These are phyloP conservation scores for Trichocladium uniseriatum DNA, from an alignment of 495 filamentous ascomycete species.

Conservation along the genomic window DNA sequence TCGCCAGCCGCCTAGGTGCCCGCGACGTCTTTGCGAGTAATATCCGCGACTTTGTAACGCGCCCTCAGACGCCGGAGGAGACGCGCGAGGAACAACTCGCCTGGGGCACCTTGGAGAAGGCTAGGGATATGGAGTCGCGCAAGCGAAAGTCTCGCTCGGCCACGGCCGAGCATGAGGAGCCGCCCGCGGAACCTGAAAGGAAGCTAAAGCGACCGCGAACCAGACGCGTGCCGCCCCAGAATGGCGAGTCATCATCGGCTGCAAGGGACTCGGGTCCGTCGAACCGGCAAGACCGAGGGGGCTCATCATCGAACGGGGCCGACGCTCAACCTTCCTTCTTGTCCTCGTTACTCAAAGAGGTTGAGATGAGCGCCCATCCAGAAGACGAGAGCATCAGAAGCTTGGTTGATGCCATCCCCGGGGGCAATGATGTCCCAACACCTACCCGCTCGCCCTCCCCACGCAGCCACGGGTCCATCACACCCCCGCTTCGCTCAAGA, in stretches of 20 bases:
- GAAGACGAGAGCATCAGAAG: slow-evolving; percentile 46
- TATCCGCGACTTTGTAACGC: slow-evolving; percentile 28
- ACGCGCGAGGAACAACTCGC: slow-evolving; percentile 71
- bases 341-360: slow-evolving; percentile 74
- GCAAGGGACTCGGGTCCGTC: neutral
- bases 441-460: slow-evolving; percentile 63
- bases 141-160: slow-evolving; percentile 71
- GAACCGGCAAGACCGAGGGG: slow-evolving; percentile 4
- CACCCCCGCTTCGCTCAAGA: slow-evolving; percentile 59
- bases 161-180: slow-evolving; percentile 56
- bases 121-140: slow-evolving; percentile 55
- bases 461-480: slow-evolving; percentile 57
- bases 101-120: slow-evolving; percentile 83
- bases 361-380: slow-evolving; percentile 56
- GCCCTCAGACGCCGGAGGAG: slow-evolving; percentile 36
- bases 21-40: slow-evolving; percentile 57
- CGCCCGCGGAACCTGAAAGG: slow-evolving; percentile 52
- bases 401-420: slow-evolving; percentile 36
- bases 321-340: slow-evolving; percentile 56
- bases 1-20: slow-evolving; percentile 68
- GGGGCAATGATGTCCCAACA: slow-evolving; percentile 45
- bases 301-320: slow-evolving; percentile 13
- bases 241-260: slow-evolving; percentile 29
- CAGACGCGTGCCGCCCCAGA: slow-evolving; percentile 29
- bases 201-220: slow-evolving; percentile 81